phyloP scores from a whole-genome alignment of 192 early-diverging fungal genomes.

The Coemansia sp. region DNA sequence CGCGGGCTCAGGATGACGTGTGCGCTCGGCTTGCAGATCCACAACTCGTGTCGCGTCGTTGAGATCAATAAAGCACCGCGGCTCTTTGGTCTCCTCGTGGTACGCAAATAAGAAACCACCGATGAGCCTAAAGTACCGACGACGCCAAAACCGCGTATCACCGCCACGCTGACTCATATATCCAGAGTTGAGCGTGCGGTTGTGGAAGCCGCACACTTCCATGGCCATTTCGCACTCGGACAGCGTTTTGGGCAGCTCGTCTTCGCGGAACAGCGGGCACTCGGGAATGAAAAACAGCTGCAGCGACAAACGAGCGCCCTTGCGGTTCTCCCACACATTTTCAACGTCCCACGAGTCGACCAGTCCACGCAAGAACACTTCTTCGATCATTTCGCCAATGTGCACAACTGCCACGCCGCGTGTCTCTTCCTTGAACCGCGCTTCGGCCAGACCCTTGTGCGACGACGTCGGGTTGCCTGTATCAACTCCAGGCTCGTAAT shows the following conservation, averaged over 20 bases:
- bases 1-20: conserved; percentile 8
- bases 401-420: conserved; percentile 54
- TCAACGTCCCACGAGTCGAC: conserved; percentile 57
- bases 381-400: conserved; percentile 51
- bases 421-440: conserved; percentile 54
- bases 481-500: conserved; percentile 40
- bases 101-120: conserved; percentile 57
- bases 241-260: conserved; percentile 52
- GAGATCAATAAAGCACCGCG: conserved; percentile 53
- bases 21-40: conserved; percentile 26
- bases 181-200: conserved; percentile 53
- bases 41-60: conserved; percentile 51
- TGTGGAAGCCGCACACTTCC: conserved; percentile 56
- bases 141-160: conserved; percentile 58
- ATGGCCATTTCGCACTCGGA: conserved; percentile 55
- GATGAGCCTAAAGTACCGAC: conserved; percentile 54
- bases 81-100: conserved; percentile 54
- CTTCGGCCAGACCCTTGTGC: conserved; percentile 43
- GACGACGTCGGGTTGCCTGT: conserved; percentile 15
- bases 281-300: conserved; percentile 58
- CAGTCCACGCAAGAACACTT: conserved; percentile 51
- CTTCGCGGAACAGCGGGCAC: conserved; percentile 53
- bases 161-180: conserved; percentile 58
- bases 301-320: conserved; percentile 47
- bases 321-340: conserved; percentile 54